Percentiles rank a stretch among this genome's conserved stretches.
These are phyloP conservation scores for Diaporthe destruens DNA, from an alignment of 2,329 filamentous ascomycete genomes.

Conservation along the genomic window DNA sequence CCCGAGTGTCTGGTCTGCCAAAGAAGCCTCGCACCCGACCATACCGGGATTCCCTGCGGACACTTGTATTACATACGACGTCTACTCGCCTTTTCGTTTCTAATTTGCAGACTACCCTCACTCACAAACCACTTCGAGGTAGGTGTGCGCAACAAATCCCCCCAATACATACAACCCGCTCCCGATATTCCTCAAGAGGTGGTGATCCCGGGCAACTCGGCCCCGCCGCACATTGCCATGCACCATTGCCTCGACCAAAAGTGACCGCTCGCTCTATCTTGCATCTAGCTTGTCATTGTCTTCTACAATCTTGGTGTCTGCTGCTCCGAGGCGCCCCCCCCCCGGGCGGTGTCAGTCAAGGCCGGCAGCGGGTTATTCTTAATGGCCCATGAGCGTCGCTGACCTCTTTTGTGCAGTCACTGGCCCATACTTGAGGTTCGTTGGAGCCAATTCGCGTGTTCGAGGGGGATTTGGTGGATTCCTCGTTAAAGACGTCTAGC, in stretches of 20 bases:
- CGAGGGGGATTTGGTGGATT: neutral
- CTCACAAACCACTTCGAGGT: neutral
- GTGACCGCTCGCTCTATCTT: neutral
- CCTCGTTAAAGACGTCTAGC: neutral
- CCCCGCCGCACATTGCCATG: neutral
- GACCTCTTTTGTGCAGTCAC: neutral
- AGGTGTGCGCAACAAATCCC: neutral
- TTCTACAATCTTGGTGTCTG: neutral
- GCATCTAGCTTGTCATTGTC: neutral
- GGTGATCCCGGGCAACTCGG: neutral
- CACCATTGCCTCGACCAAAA: neutral
- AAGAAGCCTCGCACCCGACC: slow-evolving; percentile 32
- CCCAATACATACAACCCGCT: neutral
- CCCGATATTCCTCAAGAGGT: neutral
- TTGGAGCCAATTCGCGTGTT: neutral
- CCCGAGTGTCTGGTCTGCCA: slow-evolving; percentile 39
- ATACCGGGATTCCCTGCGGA: slow-evolving; percentile 41
- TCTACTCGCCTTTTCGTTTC: neutral
- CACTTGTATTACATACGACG: slow-evolving; percentile 31
- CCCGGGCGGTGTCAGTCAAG: neutral
- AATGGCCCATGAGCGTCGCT: neutral
- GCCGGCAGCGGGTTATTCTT: neutral
- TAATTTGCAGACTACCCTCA: neutral
- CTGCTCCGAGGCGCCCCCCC: neutral
- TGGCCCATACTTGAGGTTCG: neutral